Conservation (phyloP, 1,284 basidiomycete genomes). For the Fomitopsis palustris region DNA sequence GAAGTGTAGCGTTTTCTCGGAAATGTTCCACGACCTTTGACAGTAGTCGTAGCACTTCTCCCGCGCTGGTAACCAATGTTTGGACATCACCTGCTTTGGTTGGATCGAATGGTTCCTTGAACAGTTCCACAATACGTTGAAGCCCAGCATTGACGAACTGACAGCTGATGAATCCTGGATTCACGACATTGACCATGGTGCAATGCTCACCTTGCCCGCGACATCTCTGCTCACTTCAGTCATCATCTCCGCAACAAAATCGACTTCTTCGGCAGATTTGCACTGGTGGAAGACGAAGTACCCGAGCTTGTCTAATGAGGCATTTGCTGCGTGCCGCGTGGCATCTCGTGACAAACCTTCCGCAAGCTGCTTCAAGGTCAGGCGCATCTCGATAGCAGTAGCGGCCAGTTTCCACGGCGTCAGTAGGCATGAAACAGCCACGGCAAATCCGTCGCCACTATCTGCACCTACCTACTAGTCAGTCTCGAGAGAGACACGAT, state of each 20-base stretch:
- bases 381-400: slow-evolving; percentile 73
- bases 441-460: slow-evolving; percentile 57
- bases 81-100: slow-evolving; percentile 28
- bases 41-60: slow-evolving; percentile 68
- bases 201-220: slow-evolving; percentile 66
- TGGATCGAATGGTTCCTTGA: slow-evolving; percentile 36
- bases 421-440: slow-evolving; percentile 52
- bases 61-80: slow-evolving; percentile 48
- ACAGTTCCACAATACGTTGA: slow-evolving; percentile 56
- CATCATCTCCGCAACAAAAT: slow-evolving; percentile 75
- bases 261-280: slow-evolving; percentile 72
- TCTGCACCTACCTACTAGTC: slow-evolving; percentile 27
- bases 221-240: slow-evolving; percentile 62
- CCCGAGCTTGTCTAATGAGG: slow-evolving; percentile 60
- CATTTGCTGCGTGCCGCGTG: slow-evolving; percentile 47
- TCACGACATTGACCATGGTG: too few relatives aligned
- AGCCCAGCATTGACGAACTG: slow-evolving; percentile 78
- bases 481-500: not conserved
- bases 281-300: slow-evolving; percentile 65
- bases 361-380: slow-evolving; percentile 68
- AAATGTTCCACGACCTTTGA: slow-evolving; percentile 65
- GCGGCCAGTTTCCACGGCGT: slow-evolving; percentile 81
- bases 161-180: not conserved
- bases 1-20: slow-evolving; percentile 43
- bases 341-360: slow-evolving; percentile 56